These are phyloP conservation scores for Hortiboletus campestris DNA, from an alignment of 768 basidiomycete genomes.

Conservation along the genomic window DNA sequence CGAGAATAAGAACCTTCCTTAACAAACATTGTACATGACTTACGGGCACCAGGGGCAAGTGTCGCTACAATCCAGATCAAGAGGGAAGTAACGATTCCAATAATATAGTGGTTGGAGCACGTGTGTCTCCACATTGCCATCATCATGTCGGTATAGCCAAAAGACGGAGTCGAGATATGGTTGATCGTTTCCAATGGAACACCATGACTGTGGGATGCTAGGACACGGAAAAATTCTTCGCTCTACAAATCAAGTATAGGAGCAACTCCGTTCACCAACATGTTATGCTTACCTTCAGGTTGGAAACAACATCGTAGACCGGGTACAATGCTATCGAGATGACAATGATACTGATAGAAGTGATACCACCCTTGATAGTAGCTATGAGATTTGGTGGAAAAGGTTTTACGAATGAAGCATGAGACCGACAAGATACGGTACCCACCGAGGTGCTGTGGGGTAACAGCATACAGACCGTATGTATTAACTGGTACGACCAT, in stretches of 20 bases:
- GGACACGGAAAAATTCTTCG: constrained; percentile 29
- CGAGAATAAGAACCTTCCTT: background rate
- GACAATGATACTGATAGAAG: constrained; percentile 28
- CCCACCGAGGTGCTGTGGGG: constrained; percentile 21
- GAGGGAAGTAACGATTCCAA: constrained; percentile 18
- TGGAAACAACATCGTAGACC: constrained; percentile 15
- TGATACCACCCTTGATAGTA: constrained; percentile 28
- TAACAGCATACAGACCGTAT: constrained; percentile 20
- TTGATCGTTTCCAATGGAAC: constrained; percentile 25
- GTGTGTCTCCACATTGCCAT: constrained; percentile 12
- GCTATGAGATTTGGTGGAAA: constrained; percentile 10
- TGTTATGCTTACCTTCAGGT: constrained; percentile 12
- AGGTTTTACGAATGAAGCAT: background rate
- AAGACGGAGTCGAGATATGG: constrained; percentile 23
- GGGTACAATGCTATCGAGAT: constrained; percentile 29
- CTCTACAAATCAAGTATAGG: constrained; percentile 7
- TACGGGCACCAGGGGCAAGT: constrained; percentile 27
- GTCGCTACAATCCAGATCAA: constrained; percentile 18
- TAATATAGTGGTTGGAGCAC: constrained; percentile 25
- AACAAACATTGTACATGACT: background rate
- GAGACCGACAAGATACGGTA: background rate
- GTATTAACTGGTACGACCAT: constrained; percentile 26
- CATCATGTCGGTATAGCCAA: constrained; percentile 15
- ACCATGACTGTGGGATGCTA: constrained; percentile 15
- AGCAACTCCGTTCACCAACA: background rate